Evolutionary conservation across 208 protist species (phyloP), one percentile per base, ranked within the genome.

Genomic region (Trypanosoma scelopori): DNA sequence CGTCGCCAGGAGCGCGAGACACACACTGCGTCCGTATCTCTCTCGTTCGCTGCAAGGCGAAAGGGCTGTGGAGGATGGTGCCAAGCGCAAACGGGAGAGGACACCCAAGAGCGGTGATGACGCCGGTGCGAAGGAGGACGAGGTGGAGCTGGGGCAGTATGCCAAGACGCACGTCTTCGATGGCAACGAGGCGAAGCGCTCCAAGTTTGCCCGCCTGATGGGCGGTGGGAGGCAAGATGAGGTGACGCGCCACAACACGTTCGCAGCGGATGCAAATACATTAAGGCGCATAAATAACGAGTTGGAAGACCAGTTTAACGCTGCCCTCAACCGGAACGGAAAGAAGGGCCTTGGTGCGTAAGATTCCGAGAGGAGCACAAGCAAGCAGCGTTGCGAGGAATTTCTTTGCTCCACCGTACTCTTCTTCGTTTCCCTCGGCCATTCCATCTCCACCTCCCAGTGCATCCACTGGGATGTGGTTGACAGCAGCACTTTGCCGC

Each of bases 141-240:
- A 62, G 37, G 63, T 84, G 5, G 68, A 87, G 13, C 56, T 95
- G 27, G 89, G 89, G 0, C 89, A 95, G 66, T 95, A 95, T 70
- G 55, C 85, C 2, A 61, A 71, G 2, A 65, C 76, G 1, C 61
- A 79, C 18, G 82, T 71, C 25, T 93, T 93, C 56, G 69, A 77
- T 55, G 69, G 71, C 12, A 74, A 91, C 55, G 63, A 46, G 20
- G 58, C 71, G 63, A 92, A 90, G 64, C 76, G 76, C 22, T 35
- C 62, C 32, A 91, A 92, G 66, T 95, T 95, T 73, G 82, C 86
- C 7, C 76, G 85, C 0, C 76, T 95, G 16, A 92, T 95, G 84
- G 89, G 89, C 25, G 85, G 89, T n/a, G 79, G 58, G 1, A 94
- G 32, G 32, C 32, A 91, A 65, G 50, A 25, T 23, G 64, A 65